These are phyloP conservation scores for Teratosphaeria gauchensis DNA, from an alignment of 2,329 filamentous ascomycete species.

Conservation along the genomic window DNA sequence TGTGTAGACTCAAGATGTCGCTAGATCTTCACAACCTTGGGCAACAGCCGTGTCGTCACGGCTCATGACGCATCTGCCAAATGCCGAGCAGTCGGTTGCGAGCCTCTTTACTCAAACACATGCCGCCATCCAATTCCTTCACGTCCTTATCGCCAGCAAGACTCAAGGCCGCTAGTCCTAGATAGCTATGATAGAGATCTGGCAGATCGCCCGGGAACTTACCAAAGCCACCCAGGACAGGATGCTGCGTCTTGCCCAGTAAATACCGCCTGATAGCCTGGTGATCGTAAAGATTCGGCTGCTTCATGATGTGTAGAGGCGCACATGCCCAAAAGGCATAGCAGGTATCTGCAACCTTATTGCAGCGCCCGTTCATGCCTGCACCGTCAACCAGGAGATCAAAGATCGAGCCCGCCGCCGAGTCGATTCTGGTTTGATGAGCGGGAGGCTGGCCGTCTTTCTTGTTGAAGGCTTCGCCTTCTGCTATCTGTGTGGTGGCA, in stretches of 20 bases:
- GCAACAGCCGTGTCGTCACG: no score
- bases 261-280: slow-evolving; percentile 54
- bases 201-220: slow-evolving; percentile 38
- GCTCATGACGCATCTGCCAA: slow-evolving; percentile 14
- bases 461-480: background rate
- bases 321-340: slow-evolving; percentile 88
- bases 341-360: slow-evolving; percentile 90
- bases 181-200: slow-evolving; percentile 79
- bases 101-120: slow-evolving; percentile 62
- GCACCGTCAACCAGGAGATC: slow-evolving; percentile 24
- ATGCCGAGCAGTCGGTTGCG: slow-evolving; percentile 19
- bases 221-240: slow-evolving; percentile 47
- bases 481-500: slow-evolving; percentile 3
- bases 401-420: slow-evolving; percentile 18
- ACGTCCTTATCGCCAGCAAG: slow-evolving; percentile 54
- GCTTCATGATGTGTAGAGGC: slow-evolving; percentile 33
- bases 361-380: slow-evolving; percentile 82
- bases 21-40: no score
- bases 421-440: slow-evolving; percentile 6
- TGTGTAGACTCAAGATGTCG: no score
- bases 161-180: slow-evolving; percentile 72
- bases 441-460: background rate
- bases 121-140: slow-evolving; percentile 59
- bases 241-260: slow-evolving; percentile 75
- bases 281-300: slow-evolving; percentile 10